Percentiles rank a stretch among this genome's conserved stretches.
These are phyloP conservation scores for Penicillium canariense DNA, from an alignment of 495 filamentous ascomycete species.

Conservation along the genomic window DNA sequence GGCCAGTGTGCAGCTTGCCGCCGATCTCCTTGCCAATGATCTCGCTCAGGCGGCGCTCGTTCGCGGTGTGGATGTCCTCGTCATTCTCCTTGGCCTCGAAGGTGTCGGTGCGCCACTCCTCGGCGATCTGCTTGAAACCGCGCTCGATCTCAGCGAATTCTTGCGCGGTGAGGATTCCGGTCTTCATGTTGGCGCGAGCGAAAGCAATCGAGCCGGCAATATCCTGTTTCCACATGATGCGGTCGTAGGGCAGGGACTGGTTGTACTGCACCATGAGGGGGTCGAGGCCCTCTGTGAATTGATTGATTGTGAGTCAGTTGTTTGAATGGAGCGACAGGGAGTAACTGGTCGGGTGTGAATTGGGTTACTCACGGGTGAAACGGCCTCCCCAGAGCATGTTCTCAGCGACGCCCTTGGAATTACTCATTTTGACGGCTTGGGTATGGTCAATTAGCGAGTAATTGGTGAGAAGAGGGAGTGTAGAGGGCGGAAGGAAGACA, in stretches of 20 bases:
- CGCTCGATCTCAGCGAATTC: slow-evolving; percentile 77
- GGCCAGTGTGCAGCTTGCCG: slow-evolving; percentile 91
- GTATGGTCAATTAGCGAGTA: slow-evolving; percentile 1
- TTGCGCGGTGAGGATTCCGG: slow-evolving; percentile 66
- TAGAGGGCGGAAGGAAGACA: slow-evolving; percentile 1
- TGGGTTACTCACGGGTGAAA: slow-evolving; percentile 61
- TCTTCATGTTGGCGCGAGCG: slow-evolving; percentile 78
- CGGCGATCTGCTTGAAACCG: slow-evolving; percentile 66
- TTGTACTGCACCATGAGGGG: slow-evolving; percentile 90
- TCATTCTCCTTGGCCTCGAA: slow-evolving; percentile 48
- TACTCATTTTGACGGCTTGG: slow-evolving; percentile 37
- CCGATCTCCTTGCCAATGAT: slow-evolving; percentile 82
- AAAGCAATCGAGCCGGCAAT: slow-evolving; percentile 81
- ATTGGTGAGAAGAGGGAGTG: background rate
- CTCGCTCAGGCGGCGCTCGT: slow-evolving; percentile 87
- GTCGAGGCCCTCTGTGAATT: slow-evolving; percentile 65
- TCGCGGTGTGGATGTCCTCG: slow-evolving; percentile 85
- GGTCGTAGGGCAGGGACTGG: slow-evolving; percentile 81
- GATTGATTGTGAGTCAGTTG: slow-evolving; percentile 28
- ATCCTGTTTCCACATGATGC: slow-evolving; percentile 76
- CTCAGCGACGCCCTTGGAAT: slow-evolving; percentile 42
- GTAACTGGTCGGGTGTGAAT: slow-evolving; percentile 1
- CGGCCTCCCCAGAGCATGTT: slow-evolving; percentile 81
- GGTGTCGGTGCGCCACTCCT: slow-evolving; percentile 66
- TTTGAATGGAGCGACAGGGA: slow-evolving; percentile 4